These are phyloP conservation scores for Fusarium sambucinum DNA, from an alignment of 2,329 filamentous ascomycete genomes.

Conservation along the genomic window DNA sequence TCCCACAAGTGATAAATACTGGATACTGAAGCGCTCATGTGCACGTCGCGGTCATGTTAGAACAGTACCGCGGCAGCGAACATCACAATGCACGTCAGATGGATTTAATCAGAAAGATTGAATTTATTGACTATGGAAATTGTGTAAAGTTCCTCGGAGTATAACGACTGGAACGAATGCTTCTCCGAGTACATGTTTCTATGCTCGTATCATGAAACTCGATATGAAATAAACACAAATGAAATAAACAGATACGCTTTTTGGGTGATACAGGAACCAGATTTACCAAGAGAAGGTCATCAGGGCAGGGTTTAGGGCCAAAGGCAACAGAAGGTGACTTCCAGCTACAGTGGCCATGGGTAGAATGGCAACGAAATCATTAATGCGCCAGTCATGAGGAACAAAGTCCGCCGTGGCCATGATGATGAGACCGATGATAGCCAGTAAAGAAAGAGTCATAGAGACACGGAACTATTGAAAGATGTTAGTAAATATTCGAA, in stretches of 20 bases:
- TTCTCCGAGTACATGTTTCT: conserved; percentile 29
- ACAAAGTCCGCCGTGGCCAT: conserved; percentile 73
- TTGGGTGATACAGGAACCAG: background rate
- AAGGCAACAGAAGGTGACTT: conserved; percentile 77
- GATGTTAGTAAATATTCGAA: conserved; percentile 34
- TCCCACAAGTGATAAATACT: no score
- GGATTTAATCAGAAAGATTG: no score
- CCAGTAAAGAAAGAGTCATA: conserved; percentile 70
- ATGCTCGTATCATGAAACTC: background rate
- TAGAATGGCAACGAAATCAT: conserved; percentile 79
- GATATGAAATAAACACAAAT: conserved; percentile 3
- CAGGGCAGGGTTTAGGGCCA: conserved; percentile 81
- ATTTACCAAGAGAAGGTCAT: conserved; percentile 81
- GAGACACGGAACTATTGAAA: conserved; percentile 74
- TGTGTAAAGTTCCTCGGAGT: background rate
- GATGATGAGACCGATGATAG: conserved; percentile 72
- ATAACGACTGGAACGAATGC: conserved; percentile 12
- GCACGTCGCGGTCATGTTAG: background rate
- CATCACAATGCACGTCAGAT: background rate
- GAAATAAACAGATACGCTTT: conserved; percentile 11
- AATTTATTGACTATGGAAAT: background rate
- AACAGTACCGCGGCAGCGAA: no score
- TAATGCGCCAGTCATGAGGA: conserved; percentile 74
- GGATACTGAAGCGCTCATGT: background rate
- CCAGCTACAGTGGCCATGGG: conserved; percentile 79